Percentiles rank a stretch among this genome's conserved stretches.
These are phyloP conservation scores for Eurotiales sp. DNA, from an alignment of 2,329 filamentous ascomycete genomes.

Conservation along the genomic window DNA sequence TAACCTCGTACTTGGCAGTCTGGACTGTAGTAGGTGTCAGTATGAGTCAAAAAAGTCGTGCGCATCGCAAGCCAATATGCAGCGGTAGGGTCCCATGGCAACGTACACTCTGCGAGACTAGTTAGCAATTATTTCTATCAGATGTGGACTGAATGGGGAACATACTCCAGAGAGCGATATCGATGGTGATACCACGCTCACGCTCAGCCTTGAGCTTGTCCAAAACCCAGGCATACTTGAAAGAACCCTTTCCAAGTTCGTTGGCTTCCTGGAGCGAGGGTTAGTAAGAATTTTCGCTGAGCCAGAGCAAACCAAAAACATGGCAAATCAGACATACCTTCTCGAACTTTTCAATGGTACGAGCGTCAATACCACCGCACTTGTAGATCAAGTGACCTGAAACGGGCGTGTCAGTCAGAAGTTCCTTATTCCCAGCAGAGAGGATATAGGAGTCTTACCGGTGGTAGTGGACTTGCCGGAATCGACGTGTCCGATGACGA, in stretches of 20 bases:
- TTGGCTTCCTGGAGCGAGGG: conserved; percentile 77
- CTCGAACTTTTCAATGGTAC: conserved; percentile 99
- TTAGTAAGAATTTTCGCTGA: not conserved
- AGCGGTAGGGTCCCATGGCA: not conserved
- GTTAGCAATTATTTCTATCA: not conserved
- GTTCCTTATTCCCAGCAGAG: too few species aligned
- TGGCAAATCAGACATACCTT: too few species aligned
- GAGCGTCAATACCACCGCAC: conserved; percentile 99
- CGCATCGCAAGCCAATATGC: not conserved
- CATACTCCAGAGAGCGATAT: conserved; percentile 95
- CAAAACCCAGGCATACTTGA: conserved; percentile 99
- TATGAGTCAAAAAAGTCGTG: not conserved
- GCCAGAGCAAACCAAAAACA: too few species aligned
- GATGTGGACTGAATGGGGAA: not conserved
- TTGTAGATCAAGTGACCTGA: conserved; percentile 99
- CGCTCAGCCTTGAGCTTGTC: conserved; percentile 99
- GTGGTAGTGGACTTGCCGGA: conserved; percentile 98
- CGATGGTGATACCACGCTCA: conserved; percentile 99
- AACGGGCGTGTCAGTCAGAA: too few species aligned
- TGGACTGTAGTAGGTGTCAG: conserved; percentile 61
- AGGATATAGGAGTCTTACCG: too few species aligned
- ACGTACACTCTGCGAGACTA: conserved; percentile 1
- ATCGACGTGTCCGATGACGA: conserved; percentile 99
- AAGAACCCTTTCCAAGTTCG: conserved; percentile 99
- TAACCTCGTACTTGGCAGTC: conserved; percentile 96